phyloP scores from a whole-genome alignment of 345 rosid genomes.

The Nephelium lappaceum region DNA sequence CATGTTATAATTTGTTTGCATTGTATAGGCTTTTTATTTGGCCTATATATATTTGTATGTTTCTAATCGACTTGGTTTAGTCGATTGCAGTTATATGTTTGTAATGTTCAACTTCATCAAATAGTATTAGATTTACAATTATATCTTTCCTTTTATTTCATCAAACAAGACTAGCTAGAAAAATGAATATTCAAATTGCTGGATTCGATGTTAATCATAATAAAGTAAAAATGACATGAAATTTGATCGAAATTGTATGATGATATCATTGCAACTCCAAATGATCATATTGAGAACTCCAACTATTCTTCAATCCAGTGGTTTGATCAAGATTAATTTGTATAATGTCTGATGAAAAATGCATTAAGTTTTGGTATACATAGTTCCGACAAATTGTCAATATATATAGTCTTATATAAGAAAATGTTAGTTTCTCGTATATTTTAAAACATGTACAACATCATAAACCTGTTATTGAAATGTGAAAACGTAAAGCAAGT shows the following conservation, averaged over 20 bases:
- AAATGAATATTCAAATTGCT: background rate
- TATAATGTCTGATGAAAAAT: background rate
- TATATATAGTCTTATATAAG: background rate
- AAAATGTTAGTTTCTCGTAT: background rate
- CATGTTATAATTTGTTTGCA: conserved; percentile 14
- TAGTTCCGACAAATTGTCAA: background rate
- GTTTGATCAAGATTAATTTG: background rate
- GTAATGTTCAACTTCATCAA: conserved; percentile 21
- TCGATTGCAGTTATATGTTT: conserved; percentile 23
- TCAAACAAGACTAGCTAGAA: background rate
- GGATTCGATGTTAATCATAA: background rate
- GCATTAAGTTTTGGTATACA: background rate
- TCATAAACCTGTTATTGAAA: background rate
- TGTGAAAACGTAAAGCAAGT: background rate
- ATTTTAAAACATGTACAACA: background rate
- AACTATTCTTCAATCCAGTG: no score
- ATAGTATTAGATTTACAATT: conserved; percentile 17
- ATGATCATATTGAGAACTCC: no score
- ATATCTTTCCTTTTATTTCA: background rate
- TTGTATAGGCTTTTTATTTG: conserved; percentile 20
- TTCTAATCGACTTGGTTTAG: conserved; percentile 13
- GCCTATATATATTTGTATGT: background rate
- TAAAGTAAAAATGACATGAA: background rate
- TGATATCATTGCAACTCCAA: no score
- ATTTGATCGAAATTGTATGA: no score